Base-by-base conservation (phyloP, 2,329 filamentous ascomycete species). In the Colletotrichum navitas region DNA sequence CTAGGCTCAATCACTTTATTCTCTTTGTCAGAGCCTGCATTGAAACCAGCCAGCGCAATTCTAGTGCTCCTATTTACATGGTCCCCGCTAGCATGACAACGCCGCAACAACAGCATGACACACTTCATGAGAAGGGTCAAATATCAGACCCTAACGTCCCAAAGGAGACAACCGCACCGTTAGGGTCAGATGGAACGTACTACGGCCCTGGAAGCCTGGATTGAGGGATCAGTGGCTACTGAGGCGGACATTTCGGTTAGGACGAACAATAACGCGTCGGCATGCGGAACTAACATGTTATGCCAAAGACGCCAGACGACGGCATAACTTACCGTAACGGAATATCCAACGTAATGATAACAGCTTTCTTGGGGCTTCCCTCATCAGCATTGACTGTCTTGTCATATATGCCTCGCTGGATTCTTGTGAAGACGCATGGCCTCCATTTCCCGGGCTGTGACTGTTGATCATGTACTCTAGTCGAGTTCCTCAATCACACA, bases 1-100 rank as follows among this genome's bases (percentile, higher is more conserved):
- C 7, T 26, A 74, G 75, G 49, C 60, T 78, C n/a, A 51, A 80
- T 45, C 78, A 83, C 71, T 81, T 85, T 51, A 72, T 78, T 67
- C 76, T 85, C 51, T 85, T 85, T 72, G 74, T 83, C 45, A 75
- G 78, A 16, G 81, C 81, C 21, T 85, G 83, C 66, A 76, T 83
- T 70, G 81, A 83, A 67, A 82, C 81, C 0, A 73, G 77, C 62
- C 77, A 74, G 55, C 73, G 77, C 70, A 81, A 82, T 66, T 7
- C 18, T 11, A 60, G 65, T 8, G 45, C 68, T n/a, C 55, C 69
- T 6, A 54, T 72, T 10, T 66, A 61, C 24, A 64, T 69, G 68
- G 61, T 73, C 24, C 39, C 69, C 3, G 26, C 47, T n/a, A 63
- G 54, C 43, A 61, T 36, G 39, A 60, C 54, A 11, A 14, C 56